Conservation (phyloP, 192 early-diverging fungal species). For the Podila verticillata region DNA sequence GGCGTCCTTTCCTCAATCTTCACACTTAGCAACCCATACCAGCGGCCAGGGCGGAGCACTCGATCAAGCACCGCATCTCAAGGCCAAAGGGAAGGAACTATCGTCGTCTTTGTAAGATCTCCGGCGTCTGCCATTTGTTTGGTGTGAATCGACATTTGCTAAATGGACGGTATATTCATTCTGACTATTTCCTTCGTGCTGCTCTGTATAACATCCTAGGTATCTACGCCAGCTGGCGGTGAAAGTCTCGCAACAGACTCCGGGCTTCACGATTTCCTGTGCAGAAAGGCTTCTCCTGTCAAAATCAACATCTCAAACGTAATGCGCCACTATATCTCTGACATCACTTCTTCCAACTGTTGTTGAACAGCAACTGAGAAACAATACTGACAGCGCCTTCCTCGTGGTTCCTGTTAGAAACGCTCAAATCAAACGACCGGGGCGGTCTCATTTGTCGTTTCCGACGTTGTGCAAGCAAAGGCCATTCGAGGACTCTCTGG, state of each 20-base stretch:
- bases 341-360: neutral
- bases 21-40: constrained; percentile 22
- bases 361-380: neutral
- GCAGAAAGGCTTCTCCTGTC: constrained; percentile 12
- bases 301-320: constrained; percentile 25
- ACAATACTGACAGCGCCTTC: neutral
- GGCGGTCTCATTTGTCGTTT: neutral
- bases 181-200: neutral
- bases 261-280: constrained; percentile 22
- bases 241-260: constrained; percentile 12
- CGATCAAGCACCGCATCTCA: constrained; percentile 1
- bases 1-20: neutral
- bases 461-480: neutral
- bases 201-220: neutral
- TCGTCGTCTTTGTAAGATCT: constrained; percentile 38
- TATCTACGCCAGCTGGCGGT: neutral
- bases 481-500: neutral
- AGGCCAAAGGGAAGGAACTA: neutral
- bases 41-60: constrained; percentile 12
- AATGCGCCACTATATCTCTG: neutral
- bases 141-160: neutral
- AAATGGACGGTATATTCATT: neutral
- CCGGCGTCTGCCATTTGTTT: neutral
- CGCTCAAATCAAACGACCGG: neutral
- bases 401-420: neutral